Evolutionary conservation across 345 rosid species (phyloP), one percentile per base, ranked within the genome.

Genomic region (Gossypium ekmanianum): DNA sequence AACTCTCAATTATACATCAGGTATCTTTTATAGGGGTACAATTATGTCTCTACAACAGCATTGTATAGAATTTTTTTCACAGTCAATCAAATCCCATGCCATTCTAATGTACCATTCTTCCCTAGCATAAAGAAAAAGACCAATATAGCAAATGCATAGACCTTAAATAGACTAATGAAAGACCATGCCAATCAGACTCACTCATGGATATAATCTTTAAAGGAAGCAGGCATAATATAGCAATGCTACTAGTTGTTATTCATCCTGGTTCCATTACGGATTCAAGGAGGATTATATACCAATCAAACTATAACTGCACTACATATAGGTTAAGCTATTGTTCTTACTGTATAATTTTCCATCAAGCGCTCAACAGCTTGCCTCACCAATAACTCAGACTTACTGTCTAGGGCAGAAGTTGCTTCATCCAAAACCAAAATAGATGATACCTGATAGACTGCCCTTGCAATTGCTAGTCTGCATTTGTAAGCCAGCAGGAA

Each of bases 341-440:
- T 18, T 63, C 85, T 88, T 82, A 94, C 99, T 11, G 98, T 95
- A 72, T 83, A 92, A 77, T 88, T 91, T 89, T 86, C 81, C 91
- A 82, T 91, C 79, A 95, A 76, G 71, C 87, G 86, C 65, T 90
- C 85, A 69, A 93, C 81, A 20, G 99, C 98, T 85, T 95, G 88
- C 83, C 98, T 87, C 80, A 93, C 93, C 79, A 95, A 74, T 63
- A 85, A 77, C 84, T 93, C 99, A 6, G 97, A 91, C 87, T 84
- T 87, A 84, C 94, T 89, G 86, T 95, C 97, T 69, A 95, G 81
- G 27, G 98, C 99, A 74, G 98, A 95, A 63, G 99, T 95, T 77
- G 99, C 99, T 86, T 95, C 99, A 81, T 95, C 99, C 85, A 95
- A 86, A 69, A 95, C 87, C 84, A 95, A 78, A 78, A 95, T 83